A percentile compares a stretch with the other conserved stretches of the same genome.
Conservation (phyloP, 257 asterid genomes). For the Fraxinus cuspidata region DNA sequence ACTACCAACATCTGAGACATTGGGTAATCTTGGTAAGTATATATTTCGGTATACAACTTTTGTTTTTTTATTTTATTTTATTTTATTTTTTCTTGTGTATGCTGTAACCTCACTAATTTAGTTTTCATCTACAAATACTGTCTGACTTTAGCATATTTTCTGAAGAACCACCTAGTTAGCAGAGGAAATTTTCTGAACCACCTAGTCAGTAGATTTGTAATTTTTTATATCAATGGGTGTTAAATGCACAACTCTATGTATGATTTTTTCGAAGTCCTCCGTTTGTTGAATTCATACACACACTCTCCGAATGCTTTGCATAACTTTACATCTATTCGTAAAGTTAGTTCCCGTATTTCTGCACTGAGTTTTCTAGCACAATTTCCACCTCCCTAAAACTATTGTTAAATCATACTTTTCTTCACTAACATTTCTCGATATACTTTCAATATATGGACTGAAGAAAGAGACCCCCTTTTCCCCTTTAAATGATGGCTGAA, state of each 20-base stretch:
- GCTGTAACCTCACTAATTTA: not conserved
- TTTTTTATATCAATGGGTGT: not conserved
- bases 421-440: not conserved
- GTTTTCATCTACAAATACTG: slow-evolving; percentile 2
- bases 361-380: not conserved
- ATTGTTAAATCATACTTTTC: not conserved
- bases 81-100: not conserved
- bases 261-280: not conserved
- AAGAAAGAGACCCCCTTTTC: not conserved
- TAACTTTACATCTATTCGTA: not conserved
- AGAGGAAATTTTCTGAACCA: not conserved
- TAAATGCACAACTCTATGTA: not conserved
- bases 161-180: not conserved
- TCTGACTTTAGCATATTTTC: not conserved
- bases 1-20: slow-evolving; percentile 68
- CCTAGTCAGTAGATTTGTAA: not conserved
- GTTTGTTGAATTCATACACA: not conserved
- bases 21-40: slow-evolving; percentile 59
- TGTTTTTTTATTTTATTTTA: not conserved
- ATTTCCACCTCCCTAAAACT: not conserved
- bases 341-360: not conserved
- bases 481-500: not conserved
- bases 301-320: not conserved
- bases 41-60: not conserved
- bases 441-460: not conserved